Conservation (phyloP, 306 rosid species). For the Medicago arabica region DNA sequence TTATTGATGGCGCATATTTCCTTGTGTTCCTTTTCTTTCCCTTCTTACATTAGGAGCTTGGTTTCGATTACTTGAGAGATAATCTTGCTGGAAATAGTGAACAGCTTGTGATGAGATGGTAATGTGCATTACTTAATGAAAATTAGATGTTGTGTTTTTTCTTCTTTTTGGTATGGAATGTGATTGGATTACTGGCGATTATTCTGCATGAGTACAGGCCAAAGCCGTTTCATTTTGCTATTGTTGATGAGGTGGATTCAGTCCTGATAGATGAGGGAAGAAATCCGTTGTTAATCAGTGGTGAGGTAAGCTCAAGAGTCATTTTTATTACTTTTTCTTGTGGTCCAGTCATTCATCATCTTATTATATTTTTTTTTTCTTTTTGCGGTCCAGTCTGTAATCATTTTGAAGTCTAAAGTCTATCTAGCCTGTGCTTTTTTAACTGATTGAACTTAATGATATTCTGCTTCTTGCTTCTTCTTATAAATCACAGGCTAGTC, state of each 20-base stretch:
- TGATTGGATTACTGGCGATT: constrained; percentile 31
- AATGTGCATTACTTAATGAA: constrained; percentile 39
- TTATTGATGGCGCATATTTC: constrained; percentile 28
- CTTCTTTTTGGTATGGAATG: constrained; percentile 20
- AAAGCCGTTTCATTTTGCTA: constrained; percentile 94
- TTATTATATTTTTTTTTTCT: constrained; percentile 16
- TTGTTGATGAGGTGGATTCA: constrained; percentile 97
- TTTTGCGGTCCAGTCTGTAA: neutral
- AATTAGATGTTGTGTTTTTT: constrained; percentile 25
- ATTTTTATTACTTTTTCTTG: constrained; percentile 24
- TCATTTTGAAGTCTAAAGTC: neutral
- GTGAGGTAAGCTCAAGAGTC: constrained; percentile 66
- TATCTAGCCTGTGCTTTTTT: constrained; percentile 4
- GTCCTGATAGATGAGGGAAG: constrained; percentile 97
- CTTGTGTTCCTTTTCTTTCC: constrained; percentile 9
- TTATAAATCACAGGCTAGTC: constrained; percentile 74
- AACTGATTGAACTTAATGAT: constrained; percentile 26
- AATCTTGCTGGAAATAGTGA: constrained; percentile 88
- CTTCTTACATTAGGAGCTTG: constrained; percentile 75
- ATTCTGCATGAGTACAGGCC: constrained; percentile 69
- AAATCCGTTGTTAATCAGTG: constrained; percentile 95
- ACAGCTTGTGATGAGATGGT: constrained; percentile 99
- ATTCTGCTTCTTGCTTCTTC: constrained; percentile 38
- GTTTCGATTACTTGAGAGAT: constrained; percentile 96
- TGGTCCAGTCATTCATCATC: neutral